phyloP scores from a whole-genome alignment of 305 asterid genomes.

The Solanum chacoense region DNA sequence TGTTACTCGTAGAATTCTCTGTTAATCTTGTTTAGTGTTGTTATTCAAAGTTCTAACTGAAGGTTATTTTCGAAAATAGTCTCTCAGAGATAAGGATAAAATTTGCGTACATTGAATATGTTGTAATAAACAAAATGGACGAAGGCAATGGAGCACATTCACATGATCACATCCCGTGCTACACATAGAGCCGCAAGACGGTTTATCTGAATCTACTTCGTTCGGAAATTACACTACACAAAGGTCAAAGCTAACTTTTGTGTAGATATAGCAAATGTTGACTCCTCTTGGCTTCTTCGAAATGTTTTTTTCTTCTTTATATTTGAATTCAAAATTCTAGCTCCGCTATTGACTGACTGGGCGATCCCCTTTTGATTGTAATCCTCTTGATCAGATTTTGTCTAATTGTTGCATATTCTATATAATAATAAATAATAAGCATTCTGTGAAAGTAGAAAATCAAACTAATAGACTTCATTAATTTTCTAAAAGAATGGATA shows the following conservation, averaged over 20 bases:
- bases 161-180: background rate
- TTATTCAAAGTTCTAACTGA: background rate
- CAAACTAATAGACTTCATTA: background rate
- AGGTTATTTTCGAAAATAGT: fast-evolving
- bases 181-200: background rate
- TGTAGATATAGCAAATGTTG: background rate
- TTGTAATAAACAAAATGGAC: background rate
- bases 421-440: background rate
- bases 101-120: background rate
- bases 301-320: background rate
- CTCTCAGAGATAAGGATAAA: background rate
- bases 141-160: background rate
- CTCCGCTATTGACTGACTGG: background rate
- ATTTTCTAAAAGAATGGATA: slow-evolving; percentile 3
- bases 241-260: background rate
- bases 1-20: background rate
- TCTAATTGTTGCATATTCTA: background rate
- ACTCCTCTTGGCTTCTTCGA: background rate
- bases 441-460: background rate
- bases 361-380: background rate
- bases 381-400: background rate
- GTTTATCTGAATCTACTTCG: background rate
- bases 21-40: background rate
- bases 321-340: background rate
- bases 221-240: background rate